Evolutionary conservation across 2,329 filamentous ascomycete genomes (phyloP).

Genomic region (Mollisia scopiformis): DNA sequence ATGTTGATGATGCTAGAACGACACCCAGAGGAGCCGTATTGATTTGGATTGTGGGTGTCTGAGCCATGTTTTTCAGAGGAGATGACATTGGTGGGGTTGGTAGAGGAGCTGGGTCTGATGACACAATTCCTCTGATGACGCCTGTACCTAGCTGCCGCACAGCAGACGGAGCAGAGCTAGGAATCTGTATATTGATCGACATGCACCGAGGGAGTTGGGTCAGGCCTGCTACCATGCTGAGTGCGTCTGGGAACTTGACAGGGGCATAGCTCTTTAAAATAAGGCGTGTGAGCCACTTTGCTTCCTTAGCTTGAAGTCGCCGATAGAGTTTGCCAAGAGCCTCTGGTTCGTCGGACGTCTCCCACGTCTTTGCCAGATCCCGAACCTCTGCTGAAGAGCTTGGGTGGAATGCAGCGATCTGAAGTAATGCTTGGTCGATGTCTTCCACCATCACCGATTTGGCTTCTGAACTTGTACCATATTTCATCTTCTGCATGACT

Average conservation of each 20-base stretch:
- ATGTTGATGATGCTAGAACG: neutral
- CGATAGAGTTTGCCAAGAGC: conserved; percentile 60
- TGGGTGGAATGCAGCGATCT: conserved; percentile 66
- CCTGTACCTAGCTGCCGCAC: conserved; percentile 26
- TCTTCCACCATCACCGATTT: conserved; percentile 66
- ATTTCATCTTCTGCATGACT: conserved; percentile 25
- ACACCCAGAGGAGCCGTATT: neutral
- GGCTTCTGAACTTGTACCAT: conserved; percentile 22
- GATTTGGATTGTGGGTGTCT: neutral
- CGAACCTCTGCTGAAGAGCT: conserved; percentile 72
- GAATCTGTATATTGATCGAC: conserved; percentile 70
- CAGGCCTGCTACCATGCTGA: conserved; percentile 54
- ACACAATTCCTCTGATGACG: conserved; percentile 10
- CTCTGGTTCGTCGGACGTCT: conserved; percentile 33
- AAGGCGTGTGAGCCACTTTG: conserved; percentile 85
- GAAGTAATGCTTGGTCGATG: conserved; percentile 67
- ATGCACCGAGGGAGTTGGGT: conserved; percentile 71
- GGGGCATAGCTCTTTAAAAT: conserved; percentile 78
- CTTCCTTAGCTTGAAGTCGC: conserved; percentile 66
- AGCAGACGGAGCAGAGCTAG: conserved; percentile 51
- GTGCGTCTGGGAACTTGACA: conserved; percentile 58
- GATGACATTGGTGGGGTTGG: conserved; percentile 8
- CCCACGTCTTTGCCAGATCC: conserved; percentile 24
- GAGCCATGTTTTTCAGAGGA: neutral
- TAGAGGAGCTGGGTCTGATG: neutral